phyloP scores from a whole-genome alignment of 2,329 filamentous ascomycete species.

The Colletotrichum simmondsii region DNA sequence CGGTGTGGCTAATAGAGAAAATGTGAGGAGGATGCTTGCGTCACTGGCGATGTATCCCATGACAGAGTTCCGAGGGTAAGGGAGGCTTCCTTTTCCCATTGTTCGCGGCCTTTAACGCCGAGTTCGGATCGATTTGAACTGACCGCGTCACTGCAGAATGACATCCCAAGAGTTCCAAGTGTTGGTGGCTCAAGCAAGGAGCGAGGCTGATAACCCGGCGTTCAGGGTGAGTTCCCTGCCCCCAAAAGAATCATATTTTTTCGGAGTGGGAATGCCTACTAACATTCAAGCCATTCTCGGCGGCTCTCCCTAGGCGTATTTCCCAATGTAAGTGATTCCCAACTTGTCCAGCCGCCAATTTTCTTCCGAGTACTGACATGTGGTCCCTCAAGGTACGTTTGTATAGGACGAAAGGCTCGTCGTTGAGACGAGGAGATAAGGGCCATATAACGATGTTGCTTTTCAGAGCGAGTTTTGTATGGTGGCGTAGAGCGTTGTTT shows the following conservation, averaged over 20 bases:
- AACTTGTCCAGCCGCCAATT: neutral
- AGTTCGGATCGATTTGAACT: constrained; percentile 29
- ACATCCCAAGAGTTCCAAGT: constrained; percentile 66
- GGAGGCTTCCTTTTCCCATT: neutral
- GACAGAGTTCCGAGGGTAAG: constrained; percentile 60
- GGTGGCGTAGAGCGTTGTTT: neutral
- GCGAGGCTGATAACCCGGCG: constrained; percentile 62
- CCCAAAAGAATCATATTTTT: neutral
- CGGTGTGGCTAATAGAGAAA: constrained; percentile 63
- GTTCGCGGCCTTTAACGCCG: neutral
- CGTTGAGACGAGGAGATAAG: constrained; percentile 10
- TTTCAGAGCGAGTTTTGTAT: neutral
- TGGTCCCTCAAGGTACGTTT: constrained; percentile 63
- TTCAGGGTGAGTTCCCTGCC: constrained; percentile 60
- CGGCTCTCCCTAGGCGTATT: constrained; percentile 61
- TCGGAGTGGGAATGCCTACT: neutral
- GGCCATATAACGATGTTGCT: neutral
- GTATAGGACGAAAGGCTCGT: constrained; percentile 68
- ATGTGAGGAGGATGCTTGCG: constrained; percentile 63
- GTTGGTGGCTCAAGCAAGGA: constrained; percentile 65
- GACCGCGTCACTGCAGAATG: constrained; percentile 57
- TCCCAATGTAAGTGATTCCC: constrained; percentile 66
- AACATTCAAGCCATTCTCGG: constrained; percentile 2
- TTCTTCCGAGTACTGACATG: neutral
- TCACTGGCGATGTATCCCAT: constrained; percentile 69